Percentiles rank a stretch among this genome's conserved stretches.
Evolutionary conservation across 495 filamentous ascomycete species (phyloP).

Genomic region (Penicillium mononematosum): DNA sequence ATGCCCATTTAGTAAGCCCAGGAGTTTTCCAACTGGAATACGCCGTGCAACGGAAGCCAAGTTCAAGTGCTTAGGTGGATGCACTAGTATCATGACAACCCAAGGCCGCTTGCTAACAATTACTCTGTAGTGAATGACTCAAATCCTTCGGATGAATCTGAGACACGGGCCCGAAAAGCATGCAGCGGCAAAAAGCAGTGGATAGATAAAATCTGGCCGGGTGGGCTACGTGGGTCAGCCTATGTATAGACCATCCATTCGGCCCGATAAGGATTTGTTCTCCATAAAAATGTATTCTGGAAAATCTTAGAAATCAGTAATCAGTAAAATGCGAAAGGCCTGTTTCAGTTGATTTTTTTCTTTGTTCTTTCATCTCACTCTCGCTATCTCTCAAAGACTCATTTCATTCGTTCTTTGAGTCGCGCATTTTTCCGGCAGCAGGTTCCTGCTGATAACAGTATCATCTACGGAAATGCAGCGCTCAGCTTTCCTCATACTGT

Average conservation of each 20-base stretch:
- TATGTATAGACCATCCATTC: constrained; percentile 2
- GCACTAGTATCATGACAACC: not conserved
- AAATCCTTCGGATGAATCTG: constrained; percentile 8
- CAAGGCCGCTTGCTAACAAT: not conserved
- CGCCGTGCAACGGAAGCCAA: too few relatives aligned
- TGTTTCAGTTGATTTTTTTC: not conserved
- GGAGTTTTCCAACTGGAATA: too few relatives aligned
- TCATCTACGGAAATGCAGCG: constrained; percentile 14
- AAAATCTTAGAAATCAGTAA: constrained; percentile 7
- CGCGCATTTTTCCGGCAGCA: constrained; percentile 6
- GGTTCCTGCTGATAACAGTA: constrained; percentile 9
- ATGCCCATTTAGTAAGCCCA: too few relatives aligned
- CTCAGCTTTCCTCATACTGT: constrained; percentile 17
- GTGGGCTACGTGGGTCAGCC: not conserved
- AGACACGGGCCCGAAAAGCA: constrained; percentile 11
- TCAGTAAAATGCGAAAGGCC: not conserved
- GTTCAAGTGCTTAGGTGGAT: not conserved
- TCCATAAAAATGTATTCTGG: constrained; percentile 10
- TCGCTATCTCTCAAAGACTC: constrained; percentile 1
- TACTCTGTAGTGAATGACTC: not conserved
- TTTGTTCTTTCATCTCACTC: constrained; percentile 10
- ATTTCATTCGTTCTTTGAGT: constrained; percentile 10
- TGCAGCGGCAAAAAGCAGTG: constrained; percentile 1
- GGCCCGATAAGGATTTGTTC: constrained; percentile 13
- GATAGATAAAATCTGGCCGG: constrained; percentile 6